Conservation (phyloP, 768 basidiomycete species). For the Suillus occidentalis region DNA sequence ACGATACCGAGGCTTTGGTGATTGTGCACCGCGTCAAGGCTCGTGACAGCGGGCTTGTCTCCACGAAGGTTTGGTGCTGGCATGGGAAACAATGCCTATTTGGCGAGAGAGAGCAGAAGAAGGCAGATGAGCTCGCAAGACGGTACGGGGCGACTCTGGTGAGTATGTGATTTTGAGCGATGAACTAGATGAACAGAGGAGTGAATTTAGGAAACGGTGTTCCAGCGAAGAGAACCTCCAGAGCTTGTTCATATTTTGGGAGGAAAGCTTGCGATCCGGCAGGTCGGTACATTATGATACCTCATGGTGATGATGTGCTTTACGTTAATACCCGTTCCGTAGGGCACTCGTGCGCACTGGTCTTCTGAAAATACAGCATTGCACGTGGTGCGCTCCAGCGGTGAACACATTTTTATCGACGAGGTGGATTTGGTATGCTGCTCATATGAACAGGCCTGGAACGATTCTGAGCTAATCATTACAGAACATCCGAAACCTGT, state of each 20-base stretch:
- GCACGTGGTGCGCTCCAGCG: conserved; percentile 62
- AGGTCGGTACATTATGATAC: conserved; percentile 43
- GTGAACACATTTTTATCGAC: conserved; percentile 60
- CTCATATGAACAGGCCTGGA: conserved; percentile 2
- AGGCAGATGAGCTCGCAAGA: conserved; percentile 67
- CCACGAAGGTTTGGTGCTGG: conserved; percentile 79
- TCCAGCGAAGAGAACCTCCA: conserved; percentile 63
- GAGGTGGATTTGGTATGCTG: conserved; percentile 65
- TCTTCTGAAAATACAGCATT: conserved; percentile 78
- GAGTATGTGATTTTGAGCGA: conserved; percentile 22
- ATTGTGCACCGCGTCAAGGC: conserved; percentile 72
- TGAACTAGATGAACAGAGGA: not conserved
- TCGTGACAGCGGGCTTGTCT: conserved; percentile 61
- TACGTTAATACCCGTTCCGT: conserved; percentile 6
- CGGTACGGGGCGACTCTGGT: conserved; percentile 71
- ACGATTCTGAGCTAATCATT: conserved; percentile 11
- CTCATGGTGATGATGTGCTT: not conserved
- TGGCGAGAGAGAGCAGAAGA: conserved; percentile 63
- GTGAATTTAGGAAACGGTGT: conserved; percentile 35
- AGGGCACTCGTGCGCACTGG: conserved; percentile 79
- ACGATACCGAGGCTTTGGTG: conserved; percentile 70
- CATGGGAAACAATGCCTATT: conserved; percentile 52
- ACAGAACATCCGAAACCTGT: conserved; percentile 65
- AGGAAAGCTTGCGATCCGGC: conserved; percentile 69
- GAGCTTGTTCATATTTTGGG: conserved; percentile 67